Evolutionary conservation across 2,329 filamentous ascomycete genomes (phyloP).

Genomic region (Aspergillus fumigatiaffinis): DNA sequence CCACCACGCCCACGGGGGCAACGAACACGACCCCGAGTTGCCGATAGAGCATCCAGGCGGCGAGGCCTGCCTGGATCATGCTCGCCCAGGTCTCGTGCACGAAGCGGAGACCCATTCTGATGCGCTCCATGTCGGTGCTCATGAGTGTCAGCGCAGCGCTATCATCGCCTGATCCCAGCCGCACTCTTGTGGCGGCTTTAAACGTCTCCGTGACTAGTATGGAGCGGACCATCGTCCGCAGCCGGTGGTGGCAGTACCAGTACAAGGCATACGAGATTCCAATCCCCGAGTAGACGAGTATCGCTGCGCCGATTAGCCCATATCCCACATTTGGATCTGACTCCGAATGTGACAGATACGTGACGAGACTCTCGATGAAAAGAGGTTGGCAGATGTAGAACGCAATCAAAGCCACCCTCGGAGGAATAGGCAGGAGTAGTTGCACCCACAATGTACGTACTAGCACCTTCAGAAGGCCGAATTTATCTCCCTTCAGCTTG

Average conservation of each 20-base stretch:
- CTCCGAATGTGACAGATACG: constrained; percentile 1
- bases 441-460: constrained; percentile 7
- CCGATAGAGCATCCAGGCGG: too few relatives aligned
- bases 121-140: constrained; percentile 14
- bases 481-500: constrained; percentile 3
- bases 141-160: constrained; percentile 9
- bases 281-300: too few relatives aligned
- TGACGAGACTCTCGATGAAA: constrained; percentile 21
- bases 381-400: constrained; percentile 26
- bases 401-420: constrained; percentile 21
- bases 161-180: constrained; percentile 1
- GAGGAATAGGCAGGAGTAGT: constrained; percentile 20
- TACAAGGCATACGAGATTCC: too few relatives aligned
- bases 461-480: too few relatives aligned
- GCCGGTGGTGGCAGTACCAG: too few relatives aligned
- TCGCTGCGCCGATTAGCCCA: too few relatives aligned
- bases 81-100: constrained; percentile 11
- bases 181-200: not conserved
- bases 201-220: not conserved
- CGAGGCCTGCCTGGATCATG: not conserved
- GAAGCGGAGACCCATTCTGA: constrained; percentile 1
- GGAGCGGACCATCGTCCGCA: too few relatives aligned
- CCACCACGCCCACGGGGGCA: too few relatives aligned
- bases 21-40: too few relatives aligned
- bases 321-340: not conserved